phyloP scores from a whole-genome alignment of 257 asterid species.

The Nicotiana knightiana region DNA sequence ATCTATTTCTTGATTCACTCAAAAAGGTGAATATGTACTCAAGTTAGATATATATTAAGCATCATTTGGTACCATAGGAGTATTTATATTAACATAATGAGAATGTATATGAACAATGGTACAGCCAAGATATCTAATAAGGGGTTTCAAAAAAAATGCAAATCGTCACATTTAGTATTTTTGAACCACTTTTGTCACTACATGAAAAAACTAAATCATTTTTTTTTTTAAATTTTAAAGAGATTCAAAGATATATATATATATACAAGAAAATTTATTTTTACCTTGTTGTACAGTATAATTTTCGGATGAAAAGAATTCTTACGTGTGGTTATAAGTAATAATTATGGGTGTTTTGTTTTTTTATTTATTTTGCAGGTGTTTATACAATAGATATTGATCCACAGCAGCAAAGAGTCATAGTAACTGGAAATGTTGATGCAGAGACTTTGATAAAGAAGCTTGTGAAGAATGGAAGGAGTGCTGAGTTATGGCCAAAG shows the following conservation, averaged over 20 bases:
- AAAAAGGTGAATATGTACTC: neutral
- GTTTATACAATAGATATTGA: constrained; percentile 64
- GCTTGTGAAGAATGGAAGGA: constrained; percentile 54
- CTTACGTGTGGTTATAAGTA: neutral
- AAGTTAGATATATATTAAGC: neutral
- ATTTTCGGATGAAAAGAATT: too few relatives aligned
- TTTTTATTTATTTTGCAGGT: constrained; percentile 27
- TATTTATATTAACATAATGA: neutral
- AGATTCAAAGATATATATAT: too few relatives aligned
- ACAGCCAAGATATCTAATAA: too few relatives aligned
- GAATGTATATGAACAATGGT: neutral
- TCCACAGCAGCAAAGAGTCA: constrained; percentile 61
- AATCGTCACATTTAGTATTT: too few relatives aligned
- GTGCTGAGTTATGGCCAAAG: constrained; percentile 80
- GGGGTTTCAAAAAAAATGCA: too few relatives aligned
- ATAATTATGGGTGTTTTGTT: neutral
- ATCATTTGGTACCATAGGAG: neutral
- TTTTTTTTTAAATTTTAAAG: too few relatives aligned
- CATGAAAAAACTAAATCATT: too few relatives aligned
- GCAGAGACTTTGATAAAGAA: constrained; percentile 54
- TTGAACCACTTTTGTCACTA: too few relatives aligned
- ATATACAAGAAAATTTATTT: too few relatives aligned
- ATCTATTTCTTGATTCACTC: neutral
- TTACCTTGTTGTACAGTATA: too few relatives aligned
- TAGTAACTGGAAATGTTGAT: constrained; percentile 71